phyloP scores from a whole-genome alignment of 768 basidiomycete species.

The Boletus barrowsii region DNA sequence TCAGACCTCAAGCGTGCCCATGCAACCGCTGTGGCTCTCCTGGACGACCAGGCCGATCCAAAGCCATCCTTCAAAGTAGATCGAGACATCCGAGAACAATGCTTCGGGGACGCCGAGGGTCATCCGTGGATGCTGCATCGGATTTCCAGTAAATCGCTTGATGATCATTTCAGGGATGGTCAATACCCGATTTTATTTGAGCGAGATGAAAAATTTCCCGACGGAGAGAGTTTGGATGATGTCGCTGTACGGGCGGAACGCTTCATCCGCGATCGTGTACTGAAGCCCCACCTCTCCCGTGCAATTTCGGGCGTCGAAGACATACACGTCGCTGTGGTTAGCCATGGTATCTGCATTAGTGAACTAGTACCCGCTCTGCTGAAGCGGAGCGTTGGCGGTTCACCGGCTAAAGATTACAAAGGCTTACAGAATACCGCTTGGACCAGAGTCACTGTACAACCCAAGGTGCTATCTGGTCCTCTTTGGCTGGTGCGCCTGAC shows the following conservation, averaged over 20 bases:
- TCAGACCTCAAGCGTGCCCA: constrained; percentile 66
- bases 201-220: constrained; percentile 56
- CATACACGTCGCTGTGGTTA: constrained; percentile 63
- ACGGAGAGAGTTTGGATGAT: constrained; percentile 70
- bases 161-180: constrained; percentile 50
- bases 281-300: constrained; percentile 50
- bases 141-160: constrained; percentile 30
- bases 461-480: constrained; percentile 37
- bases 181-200: constrained; percentile 49
- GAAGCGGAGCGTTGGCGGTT: constrained; percentile 36
- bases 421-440: constrained; percentile 71
- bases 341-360: constrained; percentile 70
- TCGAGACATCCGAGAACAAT: constrained; percentile 59
- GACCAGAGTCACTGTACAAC: constrained; percentile 52
- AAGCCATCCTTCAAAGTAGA: constrained; percentile 48
- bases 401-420: constrained; percentile 33
- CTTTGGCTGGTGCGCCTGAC: background rate
- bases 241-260: constrained; percentile 52
- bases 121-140: constrained; percentile 38
- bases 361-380: constrained; percentile 55
- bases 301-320: constrained; percentile 38
- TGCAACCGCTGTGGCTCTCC: constrained; percentile 58
- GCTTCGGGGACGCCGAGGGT: constrained; percentile 72
- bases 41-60: constrained; percentile 44
- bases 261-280: constrained; percentile 48